Evolutionary conservation across 2,329 filamentous ascomycete genomes (phyloP), one percentile per base, ranked within the genome.

Genomic region (Beauveria asiatica): DNA sequence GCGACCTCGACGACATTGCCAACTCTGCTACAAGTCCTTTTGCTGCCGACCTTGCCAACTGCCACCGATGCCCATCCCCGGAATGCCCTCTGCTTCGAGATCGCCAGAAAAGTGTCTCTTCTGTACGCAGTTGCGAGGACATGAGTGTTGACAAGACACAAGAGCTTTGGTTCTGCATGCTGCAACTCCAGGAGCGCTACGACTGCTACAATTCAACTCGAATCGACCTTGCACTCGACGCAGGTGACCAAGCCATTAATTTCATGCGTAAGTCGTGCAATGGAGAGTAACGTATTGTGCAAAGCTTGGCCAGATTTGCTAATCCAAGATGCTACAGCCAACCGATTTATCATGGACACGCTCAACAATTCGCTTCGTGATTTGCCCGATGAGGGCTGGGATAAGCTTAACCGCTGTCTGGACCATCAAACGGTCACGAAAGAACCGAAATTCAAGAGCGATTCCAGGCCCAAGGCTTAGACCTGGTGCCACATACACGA

Each of bases 121-220:
- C 62, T 58, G 67, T 70, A 42, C 71, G 73, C 13, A 75, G 51
- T 63, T 69, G 68, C 58, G 65, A 65, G 55, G 65, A 64, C 63
- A 69, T 75, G 70, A 70, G 65, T 25, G 65, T 66, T 25, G 72
- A 75, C 33, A 75, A 77, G 61, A 76, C 73, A 4, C 68, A 71
- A 21, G 72, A 74, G 41, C 66, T 80, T 3, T 80, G 78, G 78
- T 67, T 70, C 53, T 78, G 77, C 64, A 80, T 80, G 78, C 71
- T 80, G 2, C 73, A 76, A 52, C 70, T 80, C 9, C 78, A 80
- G 66, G 69, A 72, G 62, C 72, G 69, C 5, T 80, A 78, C 57
- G 74, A 75, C 6, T 80, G 78, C 68, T 80, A 80, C 63, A 78
- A 75, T 30, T 80, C 78, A 19, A 76, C 78, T 16, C 69, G 78